A percentile compares a stretch with the other conserved stretches of the same genome.
Conservation (phyloP, 257 asterid genomes). For the Schizonepeta tenuifolia region DNA sequence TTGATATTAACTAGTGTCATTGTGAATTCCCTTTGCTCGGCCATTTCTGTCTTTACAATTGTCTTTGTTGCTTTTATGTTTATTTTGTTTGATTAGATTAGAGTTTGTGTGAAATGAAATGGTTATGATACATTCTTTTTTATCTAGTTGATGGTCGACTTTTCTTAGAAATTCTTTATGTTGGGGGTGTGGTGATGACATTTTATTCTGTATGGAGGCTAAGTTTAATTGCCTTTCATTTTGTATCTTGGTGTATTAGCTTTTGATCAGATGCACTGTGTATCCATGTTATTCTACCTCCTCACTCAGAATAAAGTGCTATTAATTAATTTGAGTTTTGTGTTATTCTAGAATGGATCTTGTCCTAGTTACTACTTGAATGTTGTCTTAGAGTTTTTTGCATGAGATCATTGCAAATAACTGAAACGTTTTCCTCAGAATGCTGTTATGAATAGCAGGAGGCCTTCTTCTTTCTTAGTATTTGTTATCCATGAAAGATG, state of each 20-base stretch:
- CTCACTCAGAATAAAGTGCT: background rate
- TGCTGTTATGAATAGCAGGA: no score
- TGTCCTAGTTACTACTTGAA: background rate
- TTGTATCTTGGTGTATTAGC: background rate
- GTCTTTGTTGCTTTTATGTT: background rate
- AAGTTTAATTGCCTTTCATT: background rate
- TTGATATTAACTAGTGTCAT: background rate
- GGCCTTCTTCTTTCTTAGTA: background rate
- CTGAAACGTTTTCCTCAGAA: no score
- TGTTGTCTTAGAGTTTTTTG: background rate
- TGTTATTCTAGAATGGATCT: background rate
- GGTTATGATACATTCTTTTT: background rate
- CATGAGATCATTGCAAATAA: background rate
- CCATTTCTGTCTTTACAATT: background rate
- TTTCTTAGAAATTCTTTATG: background rate
- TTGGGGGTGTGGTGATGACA: background rate
- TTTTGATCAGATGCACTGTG: background rate
- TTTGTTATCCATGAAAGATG: background rate
- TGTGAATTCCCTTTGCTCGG: background rate
- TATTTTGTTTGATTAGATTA: background rate
- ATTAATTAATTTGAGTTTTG: background rate
- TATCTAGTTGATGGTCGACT: no score
- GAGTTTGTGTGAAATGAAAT: background rate
- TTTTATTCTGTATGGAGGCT: background rate
- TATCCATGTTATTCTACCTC: background rate